Conservation (phyloP, 129 eudicot genomes). For the Saussurea involucrata region DNA sequence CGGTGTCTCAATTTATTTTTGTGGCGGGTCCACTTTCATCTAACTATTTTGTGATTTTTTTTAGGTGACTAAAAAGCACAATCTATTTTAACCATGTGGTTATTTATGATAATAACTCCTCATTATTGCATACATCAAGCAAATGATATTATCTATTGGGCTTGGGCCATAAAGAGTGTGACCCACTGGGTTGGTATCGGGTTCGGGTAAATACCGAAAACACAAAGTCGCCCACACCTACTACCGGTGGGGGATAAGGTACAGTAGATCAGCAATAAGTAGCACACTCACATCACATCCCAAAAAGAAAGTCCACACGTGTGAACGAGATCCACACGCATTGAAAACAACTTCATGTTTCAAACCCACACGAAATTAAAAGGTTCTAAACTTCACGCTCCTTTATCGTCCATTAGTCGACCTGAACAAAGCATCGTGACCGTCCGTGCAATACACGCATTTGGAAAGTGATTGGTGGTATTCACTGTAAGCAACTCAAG, state of each 20-base stretch:
- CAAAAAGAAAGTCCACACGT: constrained; percentile 1
- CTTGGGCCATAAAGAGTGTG: neutral
- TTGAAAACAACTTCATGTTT: neutral
- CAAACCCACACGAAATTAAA: neutral
- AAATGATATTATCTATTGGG: neutral
- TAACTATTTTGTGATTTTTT: too few species aligned
- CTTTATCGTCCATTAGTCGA: neutral
- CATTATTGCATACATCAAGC: too few species aligned
- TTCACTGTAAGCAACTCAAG: neutral
- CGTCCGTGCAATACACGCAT: neutral
- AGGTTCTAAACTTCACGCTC: neutral
- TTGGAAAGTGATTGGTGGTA: neutral
- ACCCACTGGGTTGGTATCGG: neutral
- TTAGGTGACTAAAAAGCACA: too few species aligned
- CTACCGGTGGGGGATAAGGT: neutral
- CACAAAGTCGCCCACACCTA: too few species aligned
- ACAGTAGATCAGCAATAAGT: neutral
- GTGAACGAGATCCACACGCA: constrained; percentile 19
- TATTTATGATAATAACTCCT: too few species aligned
- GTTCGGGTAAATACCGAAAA: too few species aligned
- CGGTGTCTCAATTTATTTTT: too few species aligned
- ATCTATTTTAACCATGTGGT: too few species aligned
- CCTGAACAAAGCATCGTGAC: neutral
- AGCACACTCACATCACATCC: neutral
- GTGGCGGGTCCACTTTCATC: too few species aligned